Evolutionary conservation across 148 eudicot genomes (phyloP).

Genomic region (Bassia scoparia): DNA sequence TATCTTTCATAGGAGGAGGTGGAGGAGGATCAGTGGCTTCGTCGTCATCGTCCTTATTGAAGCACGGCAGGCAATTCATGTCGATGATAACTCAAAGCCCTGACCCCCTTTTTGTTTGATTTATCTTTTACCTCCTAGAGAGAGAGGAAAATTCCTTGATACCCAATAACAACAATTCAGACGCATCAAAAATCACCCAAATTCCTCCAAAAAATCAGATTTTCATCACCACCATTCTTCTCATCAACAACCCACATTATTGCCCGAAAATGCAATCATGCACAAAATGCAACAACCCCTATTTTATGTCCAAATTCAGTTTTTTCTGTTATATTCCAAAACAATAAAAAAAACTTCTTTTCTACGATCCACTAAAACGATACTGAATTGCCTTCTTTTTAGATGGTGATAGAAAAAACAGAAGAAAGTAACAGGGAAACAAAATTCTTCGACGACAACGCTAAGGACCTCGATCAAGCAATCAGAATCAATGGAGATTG

Average conservation of each 20-base stretch:
- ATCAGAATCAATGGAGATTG: constrained; percentile 15
- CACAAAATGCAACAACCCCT: background rate
- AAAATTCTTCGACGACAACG: constrained; percentile 12
- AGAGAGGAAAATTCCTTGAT: constrained; percentile 14
- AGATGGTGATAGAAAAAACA: background rate
- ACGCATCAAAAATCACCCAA: constrained; percentile 19
- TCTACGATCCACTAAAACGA: background rate
- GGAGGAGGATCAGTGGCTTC: constrained; percentile 30
- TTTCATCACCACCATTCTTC: constrained; percentile 2
- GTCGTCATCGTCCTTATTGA: constrained; percentile 33
- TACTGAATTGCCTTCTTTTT: background rate
- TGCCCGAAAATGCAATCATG: constrained; percentile 1
- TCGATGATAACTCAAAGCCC: constrained; percentile 23
- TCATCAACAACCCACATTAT: background rate
- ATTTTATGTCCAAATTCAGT: no score
- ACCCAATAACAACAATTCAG: constrained; percentile 10
- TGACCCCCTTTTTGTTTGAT: constrained; percentile 17
- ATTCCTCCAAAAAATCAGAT: constrained; percentile 9
- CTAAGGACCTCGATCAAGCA: constrained; percentile 20
- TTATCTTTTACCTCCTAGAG: constrained; percentile 4
- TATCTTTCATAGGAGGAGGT: constrained; percentile 10
- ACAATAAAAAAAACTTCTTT: no score
- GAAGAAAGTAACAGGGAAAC: constrained; percentile 2
- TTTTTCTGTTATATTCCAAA: no score
- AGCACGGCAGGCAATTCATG: constrained; percentile 52